Evolutionary conservation across 768 basidiomycete genomes (phyloP), one percentile per base, ranked within the genome.

Genomic region (Ramaria sp.): DNA sequence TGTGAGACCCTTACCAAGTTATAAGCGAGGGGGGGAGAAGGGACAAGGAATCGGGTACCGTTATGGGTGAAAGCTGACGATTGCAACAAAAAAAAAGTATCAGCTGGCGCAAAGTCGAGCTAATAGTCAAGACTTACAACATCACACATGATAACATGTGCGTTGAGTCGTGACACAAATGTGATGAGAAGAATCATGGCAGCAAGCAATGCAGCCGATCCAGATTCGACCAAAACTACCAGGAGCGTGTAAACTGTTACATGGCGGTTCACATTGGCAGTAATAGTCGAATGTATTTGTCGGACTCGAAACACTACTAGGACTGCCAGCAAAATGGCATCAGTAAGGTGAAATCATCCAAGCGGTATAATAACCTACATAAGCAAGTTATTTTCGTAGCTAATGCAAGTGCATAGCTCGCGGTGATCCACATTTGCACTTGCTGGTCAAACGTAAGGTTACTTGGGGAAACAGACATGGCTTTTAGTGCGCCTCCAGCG

Each of bases 211-310:
- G 54, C 20, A 5, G 30, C 33, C 22, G 27, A n/a, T 22, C 54
- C 54, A n/a, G 54, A 56, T 34, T 56, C 54, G 15, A 56, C 45
- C 54, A 56, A 33, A 22, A 56, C 54, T 4, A 56, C 30, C 33
- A 56, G 2, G 15, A 34, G 7, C 17, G 54, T 56, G 46, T 56
- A 56, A 7, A 56, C 54, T 20, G 30, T 47, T 20, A 56, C 31
- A 27, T 56, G 54, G 11, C 54, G 54, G 24, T 56, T 56, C 10
- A 56, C 31, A 27, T 56, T 46, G 33, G 54, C 31, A 1, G 54
- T 56, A 7, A 56, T 46, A 31, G 30, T n/a, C 17, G 19, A 24
- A 27, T 56, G 54, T 31, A 56, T 56, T 48, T 56, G 54, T 34
- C 54, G 54, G 17, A 56, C 45, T 10, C 54, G 54, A 42, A 56